These are phyloP conservation scores for Fusarium xylarioides DNA, from an alignment of 2,329 filamentous ascomycete species.

Conservation along the genomic window DNA sequence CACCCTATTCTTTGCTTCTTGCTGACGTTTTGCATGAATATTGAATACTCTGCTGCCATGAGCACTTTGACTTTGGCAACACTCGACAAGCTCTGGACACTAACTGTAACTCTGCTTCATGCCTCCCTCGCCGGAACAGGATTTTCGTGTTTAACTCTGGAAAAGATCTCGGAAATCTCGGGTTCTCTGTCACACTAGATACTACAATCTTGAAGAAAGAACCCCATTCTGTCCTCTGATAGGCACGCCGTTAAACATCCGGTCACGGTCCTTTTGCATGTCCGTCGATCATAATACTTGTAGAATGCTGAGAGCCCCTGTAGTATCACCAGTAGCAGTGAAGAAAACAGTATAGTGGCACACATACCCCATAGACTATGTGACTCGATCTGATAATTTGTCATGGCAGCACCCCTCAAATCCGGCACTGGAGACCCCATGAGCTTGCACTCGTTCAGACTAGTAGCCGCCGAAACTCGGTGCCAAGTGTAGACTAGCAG, in stretches of 20 bases:
- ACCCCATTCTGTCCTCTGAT: neutral
- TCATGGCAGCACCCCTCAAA: constrained; percentile 12
- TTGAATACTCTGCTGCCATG: neutral
- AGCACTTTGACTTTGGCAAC: neutral
- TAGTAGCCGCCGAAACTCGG: neutral
- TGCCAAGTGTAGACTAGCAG: constrained; percentile 1
- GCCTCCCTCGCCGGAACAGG: constrained; percentile 3
- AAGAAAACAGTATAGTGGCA: constrained; percentile 4
- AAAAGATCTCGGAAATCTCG: constrained; percentile 12
- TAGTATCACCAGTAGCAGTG: neutral
- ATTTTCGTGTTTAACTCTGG: neutral
- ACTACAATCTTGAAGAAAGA: neutral
- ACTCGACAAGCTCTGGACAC: neutral
- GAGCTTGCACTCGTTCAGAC: neutral
- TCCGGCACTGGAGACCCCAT: constrained; percentile 4
- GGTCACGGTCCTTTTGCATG: constrained; percentile 14
- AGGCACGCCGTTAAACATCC: neutral
- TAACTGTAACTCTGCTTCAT: neutral
- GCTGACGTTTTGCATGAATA: constrained; percentile 23
- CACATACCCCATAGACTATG: constrained; percentile 15
- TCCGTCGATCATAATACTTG: constrained; percentile 13
- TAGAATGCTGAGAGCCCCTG: constrained; percentile 12
- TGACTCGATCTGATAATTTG: constrained; percentile 20
- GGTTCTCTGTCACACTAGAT: neutral
- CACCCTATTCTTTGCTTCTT: constrained; percentile 16